Percentiles rank a stretch among this genome's conserved stretches.
These are phyloP conservation scores for Platismatia glauca DNA, from an alignment of 495 filamentous ascomycete genomes.

Conservation along the genomic window DNA sequence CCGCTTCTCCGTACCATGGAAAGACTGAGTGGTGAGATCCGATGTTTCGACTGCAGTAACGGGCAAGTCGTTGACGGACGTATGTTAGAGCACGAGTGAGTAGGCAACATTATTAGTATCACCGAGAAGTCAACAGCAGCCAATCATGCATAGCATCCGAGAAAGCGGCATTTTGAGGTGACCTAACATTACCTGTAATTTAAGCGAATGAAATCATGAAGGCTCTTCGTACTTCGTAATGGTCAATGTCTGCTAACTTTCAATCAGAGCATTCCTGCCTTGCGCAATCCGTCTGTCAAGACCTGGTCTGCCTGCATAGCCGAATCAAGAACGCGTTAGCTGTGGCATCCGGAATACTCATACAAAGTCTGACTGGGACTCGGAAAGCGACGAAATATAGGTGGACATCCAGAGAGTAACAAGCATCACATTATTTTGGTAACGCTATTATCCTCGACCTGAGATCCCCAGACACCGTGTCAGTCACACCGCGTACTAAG, in stretches of 20 bases:
- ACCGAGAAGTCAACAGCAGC: not conserved
- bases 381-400: conserved; percentile 24
- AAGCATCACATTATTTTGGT: conserved; percentile 81
- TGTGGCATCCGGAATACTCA: not conserved
- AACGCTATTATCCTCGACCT: conserved; percentile 90
- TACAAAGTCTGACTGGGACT: conserved; percentile 11
- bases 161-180: not conserved
- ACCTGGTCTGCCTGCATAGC: conserved; percentile 25
- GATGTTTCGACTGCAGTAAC: not conserved
- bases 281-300: conserved; percentile 21
- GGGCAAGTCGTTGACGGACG: not conserved
- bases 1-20: not conserved
- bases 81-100: not conserved
- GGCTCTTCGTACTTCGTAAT: not conserved
- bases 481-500: conserved; percentile 11
- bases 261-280: conserved; percentile 24
- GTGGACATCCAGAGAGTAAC: conserved; percentile 21
- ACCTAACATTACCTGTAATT: conserved; percentile 1
- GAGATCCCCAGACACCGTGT: conserved; percentile 31
- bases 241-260: not conserved
- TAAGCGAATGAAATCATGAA: not conserved
- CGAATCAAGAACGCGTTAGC: conserved; percentile 20
- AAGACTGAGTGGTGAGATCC: not conserved
- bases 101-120: not conserved
- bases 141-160: not conserved